Percentiles rank a stretch among this genome's conserved stretches.
phyloP scores from a whole-genome alignment of 1,284 basidiomycete species.

The Rhodotorula sp. region DNA sequence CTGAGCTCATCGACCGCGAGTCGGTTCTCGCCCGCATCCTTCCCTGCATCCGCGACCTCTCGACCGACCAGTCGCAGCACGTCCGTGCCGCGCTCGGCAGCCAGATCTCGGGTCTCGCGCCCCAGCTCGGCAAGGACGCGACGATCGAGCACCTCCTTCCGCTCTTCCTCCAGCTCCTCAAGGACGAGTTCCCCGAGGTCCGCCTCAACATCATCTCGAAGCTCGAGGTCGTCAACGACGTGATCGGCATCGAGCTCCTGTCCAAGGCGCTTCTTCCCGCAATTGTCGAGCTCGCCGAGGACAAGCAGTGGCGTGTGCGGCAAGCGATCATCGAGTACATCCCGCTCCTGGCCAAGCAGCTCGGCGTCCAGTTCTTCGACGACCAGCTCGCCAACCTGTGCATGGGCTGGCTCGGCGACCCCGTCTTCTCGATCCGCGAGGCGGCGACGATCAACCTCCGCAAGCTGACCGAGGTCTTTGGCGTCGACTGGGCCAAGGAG shows the following conservation, averaged over 20 bases:
- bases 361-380: constrained; percentile 96
- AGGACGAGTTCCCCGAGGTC: constrained; percentile 99
- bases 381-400: constrained; percentile 95
- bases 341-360: constrained; percentile 91
- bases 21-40: constrained; percentile 89
- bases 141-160: constrained; percentile 97
- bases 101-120: constrained; percentile 97
- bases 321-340: constrained; percentile 99
- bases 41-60: constrained; percentile 94
- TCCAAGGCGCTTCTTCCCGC: constrained; percentile 96
- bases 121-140: constrained; percentile 87
- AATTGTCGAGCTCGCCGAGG: constrained; percentile 96
- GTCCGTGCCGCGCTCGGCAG: constrained; percentile 95
- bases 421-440: constrained; percentile 97
- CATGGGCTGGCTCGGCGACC: constrained; percentile 99
- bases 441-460: constrained; percentile 95
- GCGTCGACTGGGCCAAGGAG: constrained; percentile 93
- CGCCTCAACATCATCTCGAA: constrained; percentile 98
- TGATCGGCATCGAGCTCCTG: constrained; percentile 94
- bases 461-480: constrained; percentile 97
- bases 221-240: constrained; percentile 92
- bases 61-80: constrained; percentile 92
- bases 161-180: constrained; percentile 91
- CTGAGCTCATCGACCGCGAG: constrained; percentile 90
- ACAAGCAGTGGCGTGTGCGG: constrained; percentile 99